Percentiles rank a stretch among this genome's conserved stretches.
These are phyloP conservation scores for Cichorium intybus DNA, from an alignment of 140 eudicot genomes.

Conservation along the genomic window DNA sequence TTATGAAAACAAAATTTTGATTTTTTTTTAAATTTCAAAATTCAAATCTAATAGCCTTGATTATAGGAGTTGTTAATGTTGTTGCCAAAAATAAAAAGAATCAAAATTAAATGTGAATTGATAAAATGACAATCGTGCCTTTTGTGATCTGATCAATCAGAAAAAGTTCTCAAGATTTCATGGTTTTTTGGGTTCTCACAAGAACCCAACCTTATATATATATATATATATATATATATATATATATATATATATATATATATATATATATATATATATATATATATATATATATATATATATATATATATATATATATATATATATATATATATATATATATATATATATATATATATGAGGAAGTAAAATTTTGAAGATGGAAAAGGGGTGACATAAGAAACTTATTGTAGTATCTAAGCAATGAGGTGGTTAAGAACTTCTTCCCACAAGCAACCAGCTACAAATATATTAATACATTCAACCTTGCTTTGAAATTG, in stretches of 20 bases:
- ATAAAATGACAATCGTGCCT: too few species aligned
- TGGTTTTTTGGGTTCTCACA: too few species aligned
- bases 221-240: too few species aligned
- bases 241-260: background rate
- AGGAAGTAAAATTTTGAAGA: background rate
- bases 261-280: background rate
- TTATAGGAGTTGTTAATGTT: too few species aligned
- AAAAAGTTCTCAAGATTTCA: too few species aligned
- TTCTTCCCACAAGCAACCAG: constrained; percentile 30
- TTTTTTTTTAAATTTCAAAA: too few species aligned
- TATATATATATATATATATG: background rate
- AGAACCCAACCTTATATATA: too few species aligned
- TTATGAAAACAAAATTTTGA: too few species aligned
- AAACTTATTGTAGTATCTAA: constrained; percentile 30
- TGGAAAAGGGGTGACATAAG: constrained; percentile 30
- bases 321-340: background rate
- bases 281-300: background rate
- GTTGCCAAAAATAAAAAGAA: too few species aligned
- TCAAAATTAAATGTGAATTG: too few species aligned
- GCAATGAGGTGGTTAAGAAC: constrained; percentile 36
- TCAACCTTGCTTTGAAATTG: constrained; percentile 42
- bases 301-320: background rate
- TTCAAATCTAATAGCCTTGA: too few species aligned
- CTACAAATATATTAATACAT: constrained; percentile 21
- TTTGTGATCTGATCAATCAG: too few species aligned